A percentile compares a stretch with the other conserved stretches of the same genome.
These are phyloP conservation scores for Baorangia bicolor DNA, from an alignment of 768 basidiomycete species.

Conservation along the genomic window DNA sequence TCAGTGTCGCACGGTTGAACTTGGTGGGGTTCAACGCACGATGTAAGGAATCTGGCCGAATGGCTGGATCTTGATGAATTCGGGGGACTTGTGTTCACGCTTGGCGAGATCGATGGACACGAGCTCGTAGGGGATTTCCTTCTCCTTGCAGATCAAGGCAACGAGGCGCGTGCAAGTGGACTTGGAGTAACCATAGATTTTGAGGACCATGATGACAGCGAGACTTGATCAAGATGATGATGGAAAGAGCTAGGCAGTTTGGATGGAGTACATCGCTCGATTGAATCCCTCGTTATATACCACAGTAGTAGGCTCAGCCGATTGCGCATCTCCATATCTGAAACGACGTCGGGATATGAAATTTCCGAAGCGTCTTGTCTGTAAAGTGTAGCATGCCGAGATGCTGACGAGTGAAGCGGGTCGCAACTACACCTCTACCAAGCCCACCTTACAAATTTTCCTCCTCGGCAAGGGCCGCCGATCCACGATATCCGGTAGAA, in stretches of 20 bases:
- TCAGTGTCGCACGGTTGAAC: background rate
- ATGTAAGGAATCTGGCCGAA: conserved; percentile 54
- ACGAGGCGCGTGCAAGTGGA: conserved; percentile 56
- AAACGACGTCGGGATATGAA: too few relatives aligned
- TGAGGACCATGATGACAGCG: conserved; percentile 34
- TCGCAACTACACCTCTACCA: too few relatives aligned
- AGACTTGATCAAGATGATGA: background rate
- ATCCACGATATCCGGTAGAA: too few relatives aligned
- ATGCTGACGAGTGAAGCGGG: too few relatives aligned
- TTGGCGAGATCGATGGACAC: conserved; percentile 42
- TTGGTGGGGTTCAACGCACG: conserved; percentile 14
- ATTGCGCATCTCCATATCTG: too few relatives aligned
- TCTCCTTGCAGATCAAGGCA: conserved; percentile 51
- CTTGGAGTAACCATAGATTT: conserved; percentile 30
- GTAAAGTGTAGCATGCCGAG: too few relatives aligned
- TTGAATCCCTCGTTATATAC: conserved; percentile 3
- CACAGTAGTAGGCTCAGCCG: too few relatives aligned
- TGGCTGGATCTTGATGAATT: conserved; percentile 51
- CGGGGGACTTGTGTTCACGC: conserved; percentile 46
- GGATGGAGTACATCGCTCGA: background rate
- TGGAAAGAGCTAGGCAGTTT: background rate
- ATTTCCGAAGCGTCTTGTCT: too few relatives aligned
- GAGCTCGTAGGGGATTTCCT: conserved; percentile 54
- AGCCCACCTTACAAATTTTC: too few relatives aligned
- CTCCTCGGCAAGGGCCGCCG: too few relatives aligned